phyloP scores from a whole-genome alignment of 2,329 filamentous ascomycete species.

The Epichloe brachyelytri region DNA sequence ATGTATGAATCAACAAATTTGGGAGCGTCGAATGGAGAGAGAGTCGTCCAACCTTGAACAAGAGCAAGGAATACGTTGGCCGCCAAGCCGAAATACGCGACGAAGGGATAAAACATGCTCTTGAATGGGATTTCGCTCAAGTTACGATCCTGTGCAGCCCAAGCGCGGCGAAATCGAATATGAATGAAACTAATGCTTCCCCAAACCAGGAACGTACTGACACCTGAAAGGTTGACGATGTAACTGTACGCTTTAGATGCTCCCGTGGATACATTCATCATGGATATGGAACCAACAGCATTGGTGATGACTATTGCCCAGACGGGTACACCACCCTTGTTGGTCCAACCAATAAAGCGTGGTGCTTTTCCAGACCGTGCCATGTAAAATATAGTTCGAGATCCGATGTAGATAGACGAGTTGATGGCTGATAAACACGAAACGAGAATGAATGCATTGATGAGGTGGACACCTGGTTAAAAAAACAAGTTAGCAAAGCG shows the following conservation, averaged over 20 bases:
- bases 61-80: constrained; percentile 47
- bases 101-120: constrained; percentile 41
- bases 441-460: constrained; percentile 65
- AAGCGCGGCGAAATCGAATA: constrained; percentile 56
- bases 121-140: constrained; percentile 42
- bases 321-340: constrained; percentile 47
- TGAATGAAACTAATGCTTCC: constrained; percentile 57
- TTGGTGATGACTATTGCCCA: constrained; percentile 56
- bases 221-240: constrained; percentile 57
- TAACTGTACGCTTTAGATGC: constrained; percentile 53
- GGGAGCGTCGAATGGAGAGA: constrained; percentile 43
- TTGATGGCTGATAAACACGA: constrained; percentile 63
- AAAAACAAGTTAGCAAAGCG: constrained; percentile 1
- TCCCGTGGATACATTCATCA: constrained; percentile 61
- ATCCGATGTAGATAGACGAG: constrained; percentile 65
- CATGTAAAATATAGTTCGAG: constrained; percentile 64
- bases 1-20: constrained; percentile 54
- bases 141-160: constrained; percentile 43
- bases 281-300: constrained; percentile 54
- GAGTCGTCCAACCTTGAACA: constrained; percentile 47
- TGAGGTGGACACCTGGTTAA: constrained; percentile 45
- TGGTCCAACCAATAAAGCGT: constrained; percentile 53
- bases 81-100: constrained; percentile 44
- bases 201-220: constrained; percentile 63
- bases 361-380: constrained; percentile 62